Percentiles rank a stretch among this genome's conserved stretches.
phyloP scores from a whole-genome alignment of 768 basidiomycete genomes.

The Rhodotorula paludigena region DNA sequence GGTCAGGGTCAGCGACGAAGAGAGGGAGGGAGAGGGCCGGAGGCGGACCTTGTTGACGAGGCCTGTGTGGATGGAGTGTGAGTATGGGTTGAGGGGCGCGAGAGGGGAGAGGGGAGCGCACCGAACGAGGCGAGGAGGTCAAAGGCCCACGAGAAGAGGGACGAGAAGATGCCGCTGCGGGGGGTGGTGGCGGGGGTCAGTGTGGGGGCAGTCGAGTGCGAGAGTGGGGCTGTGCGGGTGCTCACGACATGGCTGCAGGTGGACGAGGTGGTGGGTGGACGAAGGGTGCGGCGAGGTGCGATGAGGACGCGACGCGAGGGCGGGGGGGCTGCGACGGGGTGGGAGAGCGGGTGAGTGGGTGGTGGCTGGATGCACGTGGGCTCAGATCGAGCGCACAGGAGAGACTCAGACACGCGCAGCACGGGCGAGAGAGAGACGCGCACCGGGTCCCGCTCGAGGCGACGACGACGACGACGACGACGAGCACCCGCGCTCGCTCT shows the following conservation, averaged over 20 bases:
- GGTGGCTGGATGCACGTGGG: too few relatives aligned
- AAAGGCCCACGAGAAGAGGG: conserved; percentile 93
- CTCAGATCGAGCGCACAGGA: too few relatives aligned
- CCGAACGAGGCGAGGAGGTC: conserved; percentile 90
- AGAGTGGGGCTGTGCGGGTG: not conserved
- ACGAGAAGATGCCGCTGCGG: conserved; percentile 53
- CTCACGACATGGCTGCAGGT: not conserved
- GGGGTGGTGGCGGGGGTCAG: not conserved
- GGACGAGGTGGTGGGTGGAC: not conserved
- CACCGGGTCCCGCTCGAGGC: too few relatives aligned
- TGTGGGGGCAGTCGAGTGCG: not conserved
- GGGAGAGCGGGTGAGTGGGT: not conserved
- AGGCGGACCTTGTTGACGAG: conserved; percentile 41
- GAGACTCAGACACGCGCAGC: too few relatives aligned
- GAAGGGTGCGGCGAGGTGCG: not conserved
- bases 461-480: too few relatives aligned
- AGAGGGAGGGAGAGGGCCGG: not conserved
- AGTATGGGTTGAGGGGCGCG: not conserved
- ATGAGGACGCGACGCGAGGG: not conserved
- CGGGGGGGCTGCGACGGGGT: not conserved
- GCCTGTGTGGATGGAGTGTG: conserved; percentile 10
- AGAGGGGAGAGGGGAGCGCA: conserved; percentile 48
- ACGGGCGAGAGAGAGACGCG: too few relatives aligned
- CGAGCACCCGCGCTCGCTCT: too few relatives aligned
- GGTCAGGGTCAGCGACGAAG: not conserved